A percentile compares a stretch with the other conserved stretches of the same genome.
Conservation (phyloP, 805 yeast genomes). For the Clavispora vitiphila region DNA sequence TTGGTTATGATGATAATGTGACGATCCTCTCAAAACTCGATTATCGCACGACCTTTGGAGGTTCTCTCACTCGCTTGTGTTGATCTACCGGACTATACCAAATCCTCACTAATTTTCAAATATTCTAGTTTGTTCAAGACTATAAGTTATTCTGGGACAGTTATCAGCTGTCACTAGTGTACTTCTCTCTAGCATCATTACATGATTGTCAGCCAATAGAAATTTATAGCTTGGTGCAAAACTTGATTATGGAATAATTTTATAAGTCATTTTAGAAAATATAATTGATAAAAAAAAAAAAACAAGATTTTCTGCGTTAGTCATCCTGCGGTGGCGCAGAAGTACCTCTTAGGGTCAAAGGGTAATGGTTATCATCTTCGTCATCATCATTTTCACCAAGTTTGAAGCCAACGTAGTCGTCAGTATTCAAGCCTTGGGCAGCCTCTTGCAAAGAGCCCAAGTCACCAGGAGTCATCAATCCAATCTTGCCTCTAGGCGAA, state of each 20-base stretch:
- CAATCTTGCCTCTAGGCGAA: slow-evolving; percentile 74
- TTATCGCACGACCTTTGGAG: slow-evolving; percentile 5
- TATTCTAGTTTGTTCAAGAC: too few relatives aligned
- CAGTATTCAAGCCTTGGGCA: slow-evolving; percentile 59
- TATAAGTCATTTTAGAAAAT: not conserved
- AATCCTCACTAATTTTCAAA: too few relatives aligned
- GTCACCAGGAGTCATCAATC: slow-evolving; percentile 96
- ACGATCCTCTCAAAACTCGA: not conserved
- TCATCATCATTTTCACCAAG: slow-evolving; percentile 41
- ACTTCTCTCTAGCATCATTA: too few relatives aligned
- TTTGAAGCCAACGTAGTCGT: slow-evolving; percentile 67
- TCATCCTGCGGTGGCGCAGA: slow-evolving; percentile 37
- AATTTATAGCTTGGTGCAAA: too few relatives aligned
- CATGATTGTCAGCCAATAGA: not conserved
- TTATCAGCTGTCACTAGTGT: too few relatives aligned
- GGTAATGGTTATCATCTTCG: slow-evolving; percentile 33
- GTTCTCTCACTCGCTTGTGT: too few relatives aligned
- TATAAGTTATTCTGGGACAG: too few relatives aligned
- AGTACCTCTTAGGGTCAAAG: slow-evolving; percentile 46
- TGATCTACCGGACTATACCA: too few relatives aligned
- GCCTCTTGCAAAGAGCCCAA: slow-evolving; percentile 94
- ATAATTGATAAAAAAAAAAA: too few relatives aligned
- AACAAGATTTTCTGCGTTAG: not conserved
- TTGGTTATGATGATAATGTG: not conserved
- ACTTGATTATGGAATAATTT: not conserved